Percentiles rank a stretch among this genome's conserved stretches.
These are phyloP conservation scores for Rhizopus stolonifer DNA, from an alignment of 371 early-diverging fungal genomes.

Conservation along the genomic window DNA sequence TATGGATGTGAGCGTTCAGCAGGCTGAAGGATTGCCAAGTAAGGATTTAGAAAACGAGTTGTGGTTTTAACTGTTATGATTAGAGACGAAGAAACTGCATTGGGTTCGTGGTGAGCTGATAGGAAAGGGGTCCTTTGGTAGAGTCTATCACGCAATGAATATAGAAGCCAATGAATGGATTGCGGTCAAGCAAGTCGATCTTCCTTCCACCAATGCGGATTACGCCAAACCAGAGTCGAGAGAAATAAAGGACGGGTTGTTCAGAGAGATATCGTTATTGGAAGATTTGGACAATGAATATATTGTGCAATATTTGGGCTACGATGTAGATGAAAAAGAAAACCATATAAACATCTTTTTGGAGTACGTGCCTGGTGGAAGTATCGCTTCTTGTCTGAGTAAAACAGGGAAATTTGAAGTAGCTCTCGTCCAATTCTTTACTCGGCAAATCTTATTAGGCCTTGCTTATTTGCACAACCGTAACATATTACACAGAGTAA, in stretches of 20 bases:
- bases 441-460: constrained; percentile 90
- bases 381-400: constrained; percentile 80
- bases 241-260: constrained; percentile 40
- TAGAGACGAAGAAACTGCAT: constrained; percentile 37
- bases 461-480: constrained; percentile 94
- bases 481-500: constrained; percentile 90
- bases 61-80: not conserved
- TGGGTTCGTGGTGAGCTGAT: constrained; percentile 92
- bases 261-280: constrained; percentile 42
- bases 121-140: constrained; percentile 97
- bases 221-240: constrained; percentile 31
- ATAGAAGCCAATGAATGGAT: constrained; percentile 84
- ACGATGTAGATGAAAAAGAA: constrained; percentile 56
- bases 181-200: constrained; percentile 97
- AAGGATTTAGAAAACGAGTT: not conserved
- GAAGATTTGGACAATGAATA: constrained; percentile 85
- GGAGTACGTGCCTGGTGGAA: constrained; percentile 98
- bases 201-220: constrained; percentile 66
- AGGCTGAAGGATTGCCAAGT: constrained; percentile 32
- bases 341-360: constrained; percentile 88
- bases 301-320: constrained; percentile 91
- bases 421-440: constrained; percentile 78
- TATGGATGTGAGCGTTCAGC: constrained; percentile 15
- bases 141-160: constrained; percentile 92
- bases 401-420: constrained; percentile 85